Base-by-base conservation (phyloP, 768 basidiomycete genomes). In the Steccherinum ochraceum region DNA sequence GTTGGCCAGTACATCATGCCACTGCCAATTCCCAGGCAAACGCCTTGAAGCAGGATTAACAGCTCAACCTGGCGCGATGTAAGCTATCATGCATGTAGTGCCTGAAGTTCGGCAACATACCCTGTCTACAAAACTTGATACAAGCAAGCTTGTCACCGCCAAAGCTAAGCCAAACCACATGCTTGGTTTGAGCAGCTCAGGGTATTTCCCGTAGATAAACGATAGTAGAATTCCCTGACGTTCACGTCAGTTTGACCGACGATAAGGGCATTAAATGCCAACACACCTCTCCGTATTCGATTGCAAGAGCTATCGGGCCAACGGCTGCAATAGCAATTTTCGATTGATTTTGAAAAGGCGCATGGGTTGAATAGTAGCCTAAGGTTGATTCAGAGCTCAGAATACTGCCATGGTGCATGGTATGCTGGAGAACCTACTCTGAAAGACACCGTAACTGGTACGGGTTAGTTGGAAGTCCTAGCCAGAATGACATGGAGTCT, bases 1-100 rank as follows among this genome's bases (percentile, higher is more conserved):
- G 57, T 60, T 0, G 63, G 57, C 4, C 56, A 39, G 40, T 64
- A 68, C 10, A 68, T 30, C 3, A 67, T 25, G 13, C 62, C 63
- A 4, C 56, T 61, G 13, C 50, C 47, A 30, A 61, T 53, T 5
- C 59, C 56, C 26, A 57, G 60, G 7, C 53, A 26, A 2, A 61
- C 56, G 10, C 60, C 60, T 48, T 63, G 62, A 2, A 61, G 49
- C 30, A 56, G 3, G 13, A 60, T 54, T 12, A 61, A 51, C 24
- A 57, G 56, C 60, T 57, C 61, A 1, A 61, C 49, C 58, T 64
- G 11, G n/a, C 35, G 13, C 12, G 26, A 40, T 40, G 4, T 40
- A 46, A 46, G 12, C 3, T 30, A 18, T 25, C 4, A 25, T 21
- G 7, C 30, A 20, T 11, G 24, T 2, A 13, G n/a, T 35, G 30